Evolutionary conservation across 2,329 filamentous ascomycete genomes (phyloP).

Genomic region (Monosporascus sp.): DNA sequence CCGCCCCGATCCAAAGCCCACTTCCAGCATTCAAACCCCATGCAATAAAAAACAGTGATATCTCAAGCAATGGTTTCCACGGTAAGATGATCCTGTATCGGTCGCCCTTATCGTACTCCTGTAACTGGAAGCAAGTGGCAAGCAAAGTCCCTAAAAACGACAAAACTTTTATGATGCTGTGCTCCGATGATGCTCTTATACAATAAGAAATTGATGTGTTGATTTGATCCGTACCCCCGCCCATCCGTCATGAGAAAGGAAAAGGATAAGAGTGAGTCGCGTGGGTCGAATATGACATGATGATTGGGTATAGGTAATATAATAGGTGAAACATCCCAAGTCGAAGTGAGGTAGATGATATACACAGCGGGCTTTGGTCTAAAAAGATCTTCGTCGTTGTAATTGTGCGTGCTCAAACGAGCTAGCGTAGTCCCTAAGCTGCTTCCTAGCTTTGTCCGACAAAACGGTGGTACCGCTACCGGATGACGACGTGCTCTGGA

Average conservation of each 20-base stretch:
- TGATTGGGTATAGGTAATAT: conserved; percentile 16
- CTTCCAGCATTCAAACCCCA: conserved; percentile 20
- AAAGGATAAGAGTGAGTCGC: conserved; percentile 22
- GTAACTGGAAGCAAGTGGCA: conserved; percentile 21
- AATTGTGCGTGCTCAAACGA: conserved; percentile 78
- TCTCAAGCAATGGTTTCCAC: conserved; percentile 21
- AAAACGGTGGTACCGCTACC: conserved; percentile 50
- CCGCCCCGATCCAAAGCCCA: conserved; percentile 15
- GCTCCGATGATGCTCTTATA: conserved; percentile 46
- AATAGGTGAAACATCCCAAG: conserved; percentile 15
- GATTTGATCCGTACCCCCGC: conserved; percentile 27
- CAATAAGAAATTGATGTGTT: conserved; percentile 30
- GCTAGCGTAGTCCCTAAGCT: conserved; percentile 79
- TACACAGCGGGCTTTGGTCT: conserved; percentile 15
- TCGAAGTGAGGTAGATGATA: conserved; percentile 4
- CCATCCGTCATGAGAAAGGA: conserved; percentile 20
- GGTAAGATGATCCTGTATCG: conserved; percentile 19
- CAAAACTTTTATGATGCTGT: conserved; percentile 43
- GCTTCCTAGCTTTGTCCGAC: conserved; percentile 70
- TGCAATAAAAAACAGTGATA: conserved; percentile 25
- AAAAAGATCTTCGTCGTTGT: conserved; percentile 53
- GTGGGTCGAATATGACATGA: conserved; percentile 13
- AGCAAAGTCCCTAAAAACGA: conserved; percentile 24
- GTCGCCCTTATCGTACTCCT: conserved; percentile 23
- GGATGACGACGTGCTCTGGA: conserved; percentile 57